phyloP scores from a whole-genome alignment of 305 asterid genomes.

The Andrographis paniculata region DNA sequence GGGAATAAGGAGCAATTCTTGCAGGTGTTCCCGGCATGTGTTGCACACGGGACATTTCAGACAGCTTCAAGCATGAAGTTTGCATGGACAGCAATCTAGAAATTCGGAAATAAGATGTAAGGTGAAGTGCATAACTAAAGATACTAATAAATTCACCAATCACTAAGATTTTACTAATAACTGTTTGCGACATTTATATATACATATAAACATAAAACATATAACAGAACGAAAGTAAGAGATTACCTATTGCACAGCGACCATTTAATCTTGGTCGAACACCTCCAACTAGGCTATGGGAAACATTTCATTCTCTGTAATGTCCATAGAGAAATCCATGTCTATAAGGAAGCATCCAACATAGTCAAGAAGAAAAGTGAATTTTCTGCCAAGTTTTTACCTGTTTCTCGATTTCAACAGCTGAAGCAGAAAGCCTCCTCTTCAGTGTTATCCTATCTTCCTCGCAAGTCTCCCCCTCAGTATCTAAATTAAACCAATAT shows the following conservation, averaged over 20 bases:
- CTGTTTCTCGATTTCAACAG: slow-evolving; percentile 83
- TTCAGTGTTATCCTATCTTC: slow-evolving; percentile 54
- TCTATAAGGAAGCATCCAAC: slow-evolving; percentile 8
- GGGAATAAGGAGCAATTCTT: slow-evolving; percentile 3
- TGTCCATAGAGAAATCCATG: slow-evolving; percentile 18
- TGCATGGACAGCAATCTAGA: slow-evolving; percentile 18
- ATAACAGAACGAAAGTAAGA: background rate
- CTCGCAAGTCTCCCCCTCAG: slow-evolving; percentile 57
- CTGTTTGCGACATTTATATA: slow-evolving; percentile 7
- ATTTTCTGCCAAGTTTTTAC: slow-evolving; percentile 22
- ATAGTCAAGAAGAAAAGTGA: slow-evolving; percentile 12
- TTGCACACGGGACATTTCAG: slow-evolving; percentile 26
- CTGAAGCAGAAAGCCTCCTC: slow-evolving; percentile 74
- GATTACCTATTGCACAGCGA: slow-evolving; percentile 16
- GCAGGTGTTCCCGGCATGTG: slow-evolving; percentile 10
- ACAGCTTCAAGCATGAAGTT: slow-evolving; percentile 5
- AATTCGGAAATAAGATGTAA: slow-evolving; percentile 10
- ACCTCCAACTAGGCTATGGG: slow-evolving; percentile 30
- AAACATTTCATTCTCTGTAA: slow-evolving; percentile 89
- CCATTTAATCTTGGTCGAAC: slow-evolving; percentile 18
- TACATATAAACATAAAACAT: background rate
- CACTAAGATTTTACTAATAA: too few species aligned
- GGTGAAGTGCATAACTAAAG: too few species aligned
- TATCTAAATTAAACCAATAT: slow-evolving; percentile 36
- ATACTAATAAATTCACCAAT: too few species aligned